Conservation (phyloP, 768 basidiomycete species). For the Leccinum olivaceopallidum region DNA sequence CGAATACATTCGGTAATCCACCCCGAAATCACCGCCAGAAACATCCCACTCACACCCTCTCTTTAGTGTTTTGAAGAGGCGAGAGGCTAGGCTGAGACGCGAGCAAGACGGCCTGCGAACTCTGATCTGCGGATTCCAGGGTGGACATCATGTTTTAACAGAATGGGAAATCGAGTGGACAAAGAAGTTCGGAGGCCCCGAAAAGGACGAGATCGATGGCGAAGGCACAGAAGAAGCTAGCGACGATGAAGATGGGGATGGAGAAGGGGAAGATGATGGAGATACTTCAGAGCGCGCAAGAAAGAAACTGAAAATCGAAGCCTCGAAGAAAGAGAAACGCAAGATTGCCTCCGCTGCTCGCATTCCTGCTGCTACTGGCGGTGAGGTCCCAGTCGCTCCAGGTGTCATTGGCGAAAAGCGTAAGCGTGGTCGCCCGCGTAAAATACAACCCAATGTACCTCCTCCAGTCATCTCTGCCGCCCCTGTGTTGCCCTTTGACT, state of each 20-base stretch:
- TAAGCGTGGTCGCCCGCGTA: conserved; percentile 82
- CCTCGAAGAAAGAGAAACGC: conserved; percentile 44
- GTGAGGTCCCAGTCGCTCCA: conserved; percentile 28
- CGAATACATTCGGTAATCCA: conserved; percentile 73
- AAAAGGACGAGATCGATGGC: conserved; percentile 67
- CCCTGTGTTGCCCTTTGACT: conserved; percentile 18
- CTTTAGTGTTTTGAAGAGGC: conserved; percentile 71
- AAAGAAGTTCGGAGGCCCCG: conserved; percentile 74
- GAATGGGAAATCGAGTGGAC: conserved; percentile 81
- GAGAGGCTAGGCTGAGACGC: conserved; percentile 67
- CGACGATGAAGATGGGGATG: conserved; percentile 45
- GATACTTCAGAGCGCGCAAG: conserved; percentile 49
- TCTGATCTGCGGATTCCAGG: conserved; percentile 69
- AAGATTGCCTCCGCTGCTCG: conserved; percentile 34
- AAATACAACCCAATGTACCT: conserved; percentile 54
- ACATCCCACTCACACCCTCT: conserved; percentile 6
- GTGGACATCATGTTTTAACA: conserved; percentile 65
- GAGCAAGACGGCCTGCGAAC: conserved; percentile 77
- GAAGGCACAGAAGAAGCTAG: conserved; percentile 40
- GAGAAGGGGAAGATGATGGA: conserved; percentile 40
- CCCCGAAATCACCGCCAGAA: neutral
- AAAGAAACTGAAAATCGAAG: conserved; percentile 59
- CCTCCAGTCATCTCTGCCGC: conserved; percentile 30
- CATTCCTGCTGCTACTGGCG: conserved; percentile 21
- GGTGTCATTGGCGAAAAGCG: conserved; percentile 64